A percentile compares a stretch with the other conserved stretches of the same genome.
Evolutionary conservation across 2,329 filamentous ascomycete genomes (phyloP).

Genomic region (Aspergillus awamori): DNA sequence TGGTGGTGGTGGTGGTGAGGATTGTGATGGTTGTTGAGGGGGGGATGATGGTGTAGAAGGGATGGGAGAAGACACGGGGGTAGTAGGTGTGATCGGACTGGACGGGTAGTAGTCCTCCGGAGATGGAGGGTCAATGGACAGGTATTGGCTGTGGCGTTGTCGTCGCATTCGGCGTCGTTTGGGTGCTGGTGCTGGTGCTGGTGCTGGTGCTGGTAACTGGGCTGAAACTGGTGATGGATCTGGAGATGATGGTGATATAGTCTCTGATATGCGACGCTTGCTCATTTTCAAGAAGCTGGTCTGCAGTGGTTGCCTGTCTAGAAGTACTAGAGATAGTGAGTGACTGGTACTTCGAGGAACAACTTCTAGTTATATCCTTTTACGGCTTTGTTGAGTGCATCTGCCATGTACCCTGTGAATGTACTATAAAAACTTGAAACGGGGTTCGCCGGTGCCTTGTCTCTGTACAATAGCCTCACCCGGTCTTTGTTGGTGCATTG

Average conservation of each 20-base stretch:
- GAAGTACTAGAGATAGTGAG: background rate
- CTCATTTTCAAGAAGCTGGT: too few species aligned
- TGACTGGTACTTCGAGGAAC: background rate
- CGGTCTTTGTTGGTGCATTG: too few species aligned
- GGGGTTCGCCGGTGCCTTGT: background rate
- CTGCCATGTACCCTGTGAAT: background rate
- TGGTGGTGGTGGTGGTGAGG: slow-evolving; percentile 4
- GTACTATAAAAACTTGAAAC: slow-evolving; percentile 8
- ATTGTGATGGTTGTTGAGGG: background rate
- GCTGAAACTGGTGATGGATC: too few species aligned
- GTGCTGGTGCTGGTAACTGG: too few species aligned
- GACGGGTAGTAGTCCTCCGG: background rate
- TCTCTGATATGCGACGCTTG: too few species aligned
- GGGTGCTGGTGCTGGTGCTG: background rate
- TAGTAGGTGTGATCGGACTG: too few species aligned
- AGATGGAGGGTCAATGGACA: background rate
- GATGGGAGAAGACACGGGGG: too few species aligned
- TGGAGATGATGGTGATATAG: too few species aligned
- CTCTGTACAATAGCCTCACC: background rate
- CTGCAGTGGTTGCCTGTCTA: too few species aligned
- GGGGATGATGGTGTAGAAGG: background rate
- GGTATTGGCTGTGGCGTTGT: too few species aligned
- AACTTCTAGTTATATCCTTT: background rate
- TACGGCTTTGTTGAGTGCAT: background rate
- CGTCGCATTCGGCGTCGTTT: too few species aligned